Evolutionary conservation across 345 rosid species (phyloP), one percentile per base, ranked within the genome.

Genomic region (Aquilaria malaccensis): DNA sequence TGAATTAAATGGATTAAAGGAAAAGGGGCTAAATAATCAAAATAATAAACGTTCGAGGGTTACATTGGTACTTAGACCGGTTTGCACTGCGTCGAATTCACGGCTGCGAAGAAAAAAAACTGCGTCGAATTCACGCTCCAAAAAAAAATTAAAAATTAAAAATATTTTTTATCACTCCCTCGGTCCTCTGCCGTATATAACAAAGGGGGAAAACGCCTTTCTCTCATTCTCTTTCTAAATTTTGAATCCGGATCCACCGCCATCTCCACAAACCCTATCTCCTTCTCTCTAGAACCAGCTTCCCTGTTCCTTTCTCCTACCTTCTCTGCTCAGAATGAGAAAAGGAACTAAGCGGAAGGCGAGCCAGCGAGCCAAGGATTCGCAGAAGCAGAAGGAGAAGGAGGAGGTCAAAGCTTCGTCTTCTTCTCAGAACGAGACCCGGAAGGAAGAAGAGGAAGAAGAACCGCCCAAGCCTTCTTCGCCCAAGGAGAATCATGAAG

Each of bases 271-370:
- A 14, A 12, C 15, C 43, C 37, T 56, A 51, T 49, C 22, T 69
- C 74, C 61, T 10, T 53, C 12, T 64, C 66, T 64, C 61, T 48
- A 13, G 13, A 6, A n/a, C n/a, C 3, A 46, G n/a, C 9, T 22
- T 11, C 30, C 31, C 47, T 0, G 45, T 47, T 55, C 31, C 3
- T 32, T 13, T 31, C 3, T 15, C 13, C 0, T 59, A 22, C 12
- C 5, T 41, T 22, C 31, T 48, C 56, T 31, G 14, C n/a, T 7
- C 6, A 9, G 61, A 67, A 82, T 82, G 83, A 82, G 31, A 73
- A 79, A 75, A 49, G 80, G 78, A 61, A 70, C 80, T 4, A 79
- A 79, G 81, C 63, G 72, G 65, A 79, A 59, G 71, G 74, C 67
- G 13, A 70, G 32, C 70, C 68, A 70, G n/a, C 72, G 66, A 45